Evolutionary conservation across 2,329 filamentous ascomycete genomes (phyloP).

Genomic region (Xylaria sp.): DNA sequence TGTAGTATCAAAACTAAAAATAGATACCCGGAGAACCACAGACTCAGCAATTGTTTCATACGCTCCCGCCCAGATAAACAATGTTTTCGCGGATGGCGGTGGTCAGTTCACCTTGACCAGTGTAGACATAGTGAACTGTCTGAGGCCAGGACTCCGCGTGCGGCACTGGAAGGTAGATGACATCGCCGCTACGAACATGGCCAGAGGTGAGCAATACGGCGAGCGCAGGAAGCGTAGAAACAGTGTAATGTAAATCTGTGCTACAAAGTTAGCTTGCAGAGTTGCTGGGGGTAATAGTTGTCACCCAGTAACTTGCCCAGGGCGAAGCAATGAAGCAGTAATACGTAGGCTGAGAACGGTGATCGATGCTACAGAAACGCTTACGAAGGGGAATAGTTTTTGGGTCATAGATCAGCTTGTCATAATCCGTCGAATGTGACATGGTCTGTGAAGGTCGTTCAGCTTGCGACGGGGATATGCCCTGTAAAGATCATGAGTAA

Average conservation of each 20-base stretch:
- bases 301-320: background rate
- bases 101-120: conserved; percentile 59
- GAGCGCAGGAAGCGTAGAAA: conserved; percentile 63
- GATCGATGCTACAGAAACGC: conserved; percentile 42
- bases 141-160: conserved; percentile 66
- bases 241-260: conserved; percentile 61
- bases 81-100: conserved; percentile 64
- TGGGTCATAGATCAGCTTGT: conserved; percentile 45
- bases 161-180: conserved; percentile 68
- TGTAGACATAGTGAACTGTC: conserved; percentile 67
- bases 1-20: background rate
- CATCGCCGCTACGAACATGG: conserved; percentile 62
- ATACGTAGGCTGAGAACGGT: background rate
- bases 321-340: background rate
- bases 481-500: conserved; percentile 3
- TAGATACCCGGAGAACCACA: background rate
- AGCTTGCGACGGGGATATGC: conserved; percentile 34
- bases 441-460: conserved; percentile 10
- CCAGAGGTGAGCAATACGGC: conserved; percentile 66
- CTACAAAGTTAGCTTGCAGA: conserved; percentile 14
- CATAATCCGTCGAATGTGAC: conserved; percentile 35
- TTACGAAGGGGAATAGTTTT: conserved; percentile 60
- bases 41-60: conserved; percentile 41
- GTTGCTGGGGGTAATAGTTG: background rate
- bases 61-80: conserved; percentile 63